These are phyloP conservation scores for Trametes punicea DNA, from an alignment of 768 basidiomycete species.

Conservation along the genomic window DNA sequence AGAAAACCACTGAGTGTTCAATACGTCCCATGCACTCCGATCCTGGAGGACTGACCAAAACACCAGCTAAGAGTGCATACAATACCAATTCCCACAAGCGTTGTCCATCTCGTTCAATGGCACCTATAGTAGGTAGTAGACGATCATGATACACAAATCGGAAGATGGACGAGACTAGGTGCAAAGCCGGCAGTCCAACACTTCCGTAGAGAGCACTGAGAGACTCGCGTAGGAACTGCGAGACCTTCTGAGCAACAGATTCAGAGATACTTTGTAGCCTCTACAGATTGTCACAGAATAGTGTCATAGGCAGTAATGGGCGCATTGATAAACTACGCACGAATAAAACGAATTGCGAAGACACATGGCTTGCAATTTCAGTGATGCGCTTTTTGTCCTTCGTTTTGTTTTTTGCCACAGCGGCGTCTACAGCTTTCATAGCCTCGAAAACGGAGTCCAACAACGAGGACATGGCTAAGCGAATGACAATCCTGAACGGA, in stretches of 20 bases:
- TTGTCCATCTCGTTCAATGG: slow-evolving; percentile 22
- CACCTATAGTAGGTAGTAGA: slow-evolving; percentile 28
- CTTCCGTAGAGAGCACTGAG: slow-evolving; percentile 44
- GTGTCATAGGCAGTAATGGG: background rate
- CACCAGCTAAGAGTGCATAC: slow-evolving; percentile 48
- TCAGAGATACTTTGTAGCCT: slow-evolving; percentile 37
- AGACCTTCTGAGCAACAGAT: slow-evolving; percentile 38
- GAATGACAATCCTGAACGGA: background rate
- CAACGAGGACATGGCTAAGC: no score
- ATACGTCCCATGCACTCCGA: background rate
- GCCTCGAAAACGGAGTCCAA: slow-evolving; percentile 29
- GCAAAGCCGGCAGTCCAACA: slow-evolving; percentile 38
- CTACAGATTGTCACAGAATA: slow-evolving; percentile 23
- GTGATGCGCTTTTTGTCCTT: slow-evolving; percentile 29
- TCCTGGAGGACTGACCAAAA: slow-evolving; percentile 37
- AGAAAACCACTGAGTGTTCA: background rate
- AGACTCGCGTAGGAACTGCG: slow-evolving; percentile 39
- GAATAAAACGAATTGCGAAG: slow-evolving; percentile 42
- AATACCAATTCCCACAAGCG: slow-evolving; percentile 45
- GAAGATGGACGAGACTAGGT: slow-evolving; percentile 41
- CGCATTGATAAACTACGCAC: slow-evolving; percentile 32
- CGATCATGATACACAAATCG: slow-evolving; percentile 38
- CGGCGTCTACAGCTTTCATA: slow-evolving; percentile 31
- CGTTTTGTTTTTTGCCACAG: slow-evolving; percentile 30
- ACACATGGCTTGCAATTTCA: slow-evolving; percentile 38